These are phyloP conservation scores for Daucus carota DNA, from an alignment of 129 eudicot species.

Conservation along the genomic window DNA sequence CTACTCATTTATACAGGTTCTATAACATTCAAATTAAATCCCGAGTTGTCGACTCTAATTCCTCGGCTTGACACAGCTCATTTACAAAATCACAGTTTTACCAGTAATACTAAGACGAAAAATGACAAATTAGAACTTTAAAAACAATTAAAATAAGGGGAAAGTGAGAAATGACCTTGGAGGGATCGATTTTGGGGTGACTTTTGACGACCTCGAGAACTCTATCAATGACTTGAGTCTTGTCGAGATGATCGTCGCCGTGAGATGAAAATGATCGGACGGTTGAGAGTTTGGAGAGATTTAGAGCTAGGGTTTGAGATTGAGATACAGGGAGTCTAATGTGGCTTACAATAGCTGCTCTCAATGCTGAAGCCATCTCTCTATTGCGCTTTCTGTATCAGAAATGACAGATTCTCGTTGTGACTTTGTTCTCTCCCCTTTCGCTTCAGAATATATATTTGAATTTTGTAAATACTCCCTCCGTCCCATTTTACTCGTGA, in stretches of 20 bases:
- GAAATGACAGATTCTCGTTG: too few species aligned
- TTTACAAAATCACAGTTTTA: too few species aligned
- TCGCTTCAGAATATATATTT: too few species aligned
- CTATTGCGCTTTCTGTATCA: too few species aligned
- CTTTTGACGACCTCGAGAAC: conserved; percentile 73
- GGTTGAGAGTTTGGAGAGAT: conserved; percentile 31
- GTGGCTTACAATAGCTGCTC: conserved; percentile 62
- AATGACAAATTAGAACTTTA: background rate
- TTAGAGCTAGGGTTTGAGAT: conserved; percentile 21
- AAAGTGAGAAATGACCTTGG: conserved; percentile 37
- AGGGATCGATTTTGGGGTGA: conserved; percentile 87
- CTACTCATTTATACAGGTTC: background rate
- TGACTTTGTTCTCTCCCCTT: too few species aligned
- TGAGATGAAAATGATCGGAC: conserved; percentile 80
- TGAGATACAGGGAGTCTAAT: conserved; percentile 41
- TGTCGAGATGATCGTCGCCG: conserved; percentile 72
- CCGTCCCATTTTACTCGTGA: too few species aligned
- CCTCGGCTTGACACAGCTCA: too few species aligned
- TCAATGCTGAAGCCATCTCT: conserved; percentile 72
- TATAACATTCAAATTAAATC: background rate
- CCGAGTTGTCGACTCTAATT: background rate
- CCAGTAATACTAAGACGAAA: background rate
- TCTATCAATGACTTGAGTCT: conserved; percentile 48
- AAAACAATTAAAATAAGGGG: background rate
- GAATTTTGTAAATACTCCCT: too few species aligned